These are phyloP conservation scores for Botrytis deweyae DNA, from an alignment of 2,329 filamentous ascomycete species.

Conservation along the genomic window DNA sequence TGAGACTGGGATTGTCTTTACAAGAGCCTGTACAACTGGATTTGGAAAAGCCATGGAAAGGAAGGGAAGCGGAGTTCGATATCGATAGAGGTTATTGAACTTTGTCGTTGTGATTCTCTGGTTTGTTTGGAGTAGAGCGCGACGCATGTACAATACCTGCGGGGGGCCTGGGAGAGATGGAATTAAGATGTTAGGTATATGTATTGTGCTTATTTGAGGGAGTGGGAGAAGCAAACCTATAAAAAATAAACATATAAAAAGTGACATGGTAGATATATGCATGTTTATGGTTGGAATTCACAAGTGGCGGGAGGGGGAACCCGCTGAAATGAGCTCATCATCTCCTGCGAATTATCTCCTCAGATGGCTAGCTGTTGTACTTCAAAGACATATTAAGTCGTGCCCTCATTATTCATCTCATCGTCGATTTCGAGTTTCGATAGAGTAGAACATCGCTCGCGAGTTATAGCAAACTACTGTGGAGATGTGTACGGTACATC, in stretches of 20 bases:
- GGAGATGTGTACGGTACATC: neutral
- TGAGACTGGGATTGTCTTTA: neutral
- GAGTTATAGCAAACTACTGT: neutral
- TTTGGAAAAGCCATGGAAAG: no score
- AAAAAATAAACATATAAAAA: no score
- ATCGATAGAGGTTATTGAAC: neutral
- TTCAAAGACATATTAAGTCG: neutral
- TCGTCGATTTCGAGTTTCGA: neutral
- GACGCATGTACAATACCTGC: neutral
- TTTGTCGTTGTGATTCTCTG: neutral
- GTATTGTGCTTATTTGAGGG: accelerated
- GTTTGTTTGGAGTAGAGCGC: neutral
- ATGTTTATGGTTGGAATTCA: no score
- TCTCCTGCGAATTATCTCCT: neutral
- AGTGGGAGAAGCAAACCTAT: neutral
- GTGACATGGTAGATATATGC: no score
- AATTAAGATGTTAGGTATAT: neutral
- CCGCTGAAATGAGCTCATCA: no score
- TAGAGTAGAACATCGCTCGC: neutral
- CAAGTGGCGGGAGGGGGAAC: no score
- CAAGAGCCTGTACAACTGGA: neutral
- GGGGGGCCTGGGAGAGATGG: no score
- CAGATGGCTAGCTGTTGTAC: neutral
- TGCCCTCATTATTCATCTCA: neutral
- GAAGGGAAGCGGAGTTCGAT: neutral